These are phyloP conservation scores for Sonneratia alba DNA, from an alignment of 345 rosid genomes.

Conservation along the genomic window DNA sequence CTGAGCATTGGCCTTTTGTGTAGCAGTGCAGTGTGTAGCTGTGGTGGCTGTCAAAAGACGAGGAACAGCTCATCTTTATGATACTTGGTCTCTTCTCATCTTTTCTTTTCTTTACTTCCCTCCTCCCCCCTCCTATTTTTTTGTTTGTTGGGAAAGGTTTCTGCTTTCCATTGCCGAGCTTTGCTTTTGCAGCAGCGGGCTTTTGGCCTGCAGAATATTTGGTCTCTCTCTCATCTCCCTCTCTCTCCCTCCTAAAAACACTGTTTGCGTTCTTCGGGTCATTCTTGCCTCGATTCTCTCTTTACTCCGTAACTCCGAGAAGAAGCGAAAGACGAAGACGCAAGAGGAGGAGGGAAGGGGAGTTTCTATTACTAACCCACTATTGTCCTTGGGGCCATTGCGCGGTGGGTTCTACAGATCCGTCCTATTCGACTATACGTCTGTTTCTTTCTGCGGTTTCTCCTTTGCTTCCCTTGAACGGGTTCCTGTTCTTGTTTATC, in stretches of 20 bases:
- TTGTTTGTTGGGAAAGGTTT: constrained; percentile 3
- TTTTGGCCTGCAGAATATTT: constrained; percentile 4
- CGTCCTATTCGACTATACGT: neutral
- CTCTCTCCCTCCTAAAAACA: constrained; percentile 1
- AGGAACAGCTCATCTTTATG: constrained; percentile 17
- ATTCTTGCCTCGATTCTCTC: constrained; percentile 7
- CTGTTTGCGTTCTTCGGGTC: constrained; percentile 2
- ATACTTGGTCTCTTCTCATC: constrained; percentile 6
- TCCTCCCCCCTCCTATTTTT: neutral
- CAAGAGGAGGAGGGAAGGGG: neutral
- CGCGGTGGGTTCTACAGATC: constrained; percentile 6
- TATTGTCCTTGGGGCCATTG: neutral
- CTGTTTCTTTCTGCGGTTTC: neutral
- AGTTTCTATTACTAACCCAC: neutral
- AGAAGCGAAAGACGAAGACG: neutral
- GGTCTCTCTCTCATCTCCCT: neutral
- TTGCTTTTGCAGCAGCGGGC: constrained; percentile 6
- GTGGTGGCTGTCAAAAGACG: constrained; percentile 20
- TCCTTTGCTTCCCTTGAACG: neutral
- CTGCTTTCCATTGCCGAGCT: constrained; percentile 8
- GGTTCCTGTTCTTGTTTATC: neutral
- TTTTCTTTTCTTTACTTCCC: neutral
- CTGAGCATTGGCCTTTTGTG: constrained; percentile 18
- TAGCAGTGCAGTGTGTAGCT: constrained; percentile 9
- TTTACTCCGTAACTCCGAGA: neutral